These are phyloP conservation scores for Pichia paraexigua DNA, from an alignment of 805 yeast species.

Conservation along the genomic window DNA sequence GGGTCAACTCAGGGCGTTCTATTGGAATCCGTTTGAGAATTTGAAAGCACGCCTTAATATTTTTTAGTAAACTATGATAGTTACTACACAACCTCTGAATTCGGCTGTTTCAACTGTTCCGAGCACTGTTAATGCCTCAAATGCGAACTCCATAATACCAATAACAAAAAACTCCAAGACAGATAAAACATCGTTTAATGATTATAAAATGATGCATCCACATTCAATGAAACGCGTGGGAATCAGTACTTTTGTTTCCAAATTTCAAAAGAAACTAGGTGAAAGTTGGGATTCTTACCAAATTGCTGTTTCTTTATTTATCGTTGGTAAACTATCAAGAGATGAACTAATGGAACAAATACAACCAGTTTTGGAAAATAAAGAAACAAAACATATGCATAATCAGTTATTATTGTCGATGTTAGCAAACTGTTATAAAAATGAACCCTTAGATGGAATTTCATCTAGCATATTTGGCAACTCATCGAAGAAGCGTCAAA, in stretches of 20 bases:
- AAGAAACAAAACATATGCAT: conserved; percentile 53
- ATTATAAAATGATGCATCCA: neutral
- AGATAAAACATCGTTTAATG: neutral
- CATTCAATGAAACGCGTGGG: conserved; percentile 37
- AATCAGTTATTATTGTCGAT: conserved; percentile 76
- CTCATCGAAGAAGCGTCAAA: conserved; percentile 33
- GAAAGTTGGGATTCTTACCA: conserved; percentile 82
- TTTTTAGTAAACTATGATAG: neutral
- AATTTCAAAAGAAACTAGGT: conserved; percentile 68
- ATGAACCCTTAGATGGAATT: conserved; percentile 55
- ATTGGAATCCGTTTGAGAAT: neutral
- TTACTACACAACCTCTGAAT: neutral
- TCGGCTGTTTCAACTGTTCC: neutral
- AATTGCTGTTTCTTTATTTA: conserved; percentile 63
- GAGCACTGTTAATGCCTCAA: neutral
- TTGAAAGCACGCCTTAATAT: neutral
- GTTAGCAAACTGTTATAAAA: conserved; percentile 76
- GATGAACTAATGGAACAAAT: conserved; percentile 58
- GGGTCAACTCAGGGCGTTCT: neutral
- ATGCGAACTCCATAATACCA: neutral
- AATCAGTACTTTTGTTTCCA: conserved; percentile 58
- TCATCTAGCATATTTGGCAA: conserved; percentile 41
- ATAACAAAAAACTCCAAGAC: neutral
- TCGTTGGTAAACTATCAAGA: conserved; percentile 74
- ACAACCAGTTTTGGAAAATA: conserved; percentile 42